Evolutionary conservation across 352 stramenopile species (phyloP), one percentile per base, ranked within the genome.

Genomic region (Phytophthora fragariaefolia): DNA sequence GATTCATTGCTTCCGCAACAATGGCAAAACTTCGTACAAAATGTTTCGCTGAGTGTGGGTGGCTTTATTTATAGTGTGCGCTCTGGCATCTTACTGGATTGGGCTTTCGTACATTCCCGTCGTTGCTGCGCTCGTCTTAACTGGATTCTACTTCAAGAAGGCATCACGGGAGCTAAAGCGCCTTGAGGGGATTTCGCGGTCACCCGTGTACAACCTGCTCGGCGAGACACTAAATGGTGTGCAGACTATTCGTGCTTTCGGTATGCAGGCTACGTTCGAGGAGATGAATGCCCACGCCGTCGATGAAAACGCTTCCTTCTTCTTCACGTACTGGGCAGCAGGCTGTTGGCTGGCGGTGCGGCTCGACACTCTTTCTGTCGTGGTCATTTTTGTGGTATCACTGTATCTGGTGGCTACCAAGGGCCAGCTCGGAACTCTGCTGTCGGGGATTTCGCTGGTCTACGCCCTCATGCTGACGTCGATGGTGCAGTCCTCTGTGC

Each of bases 181-280:
- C 9, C 82, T 99, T 18, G 97, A 99, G 64, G 89, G 89, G 8
- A 77, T 98, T 65, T 82, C 67, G 3, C 66, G 78, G 17, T 77
- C 89, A n/a, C 97, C 97, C 12, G 85, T 99, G n/a, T 99, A 97
- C 79, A 88, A 89, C 8, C 76, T 98, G 36, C 83, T 98, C n/a
- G 79, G 78, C 12, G 95, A 99, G 77, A 98, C 83, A 18, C 68
- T 99, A 8, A 87, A 87, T 58, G 97, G 97, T 5, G 78, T 99
- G 9, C 61, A 91, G 2, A 98, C 91, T 4, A 98, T 66, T 36
- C 63, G 63, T 9, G 63, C 56, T 20, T 71, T 71, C 48, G 57
- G 58, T n/a, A 60, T 71, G 99, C 28, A 88, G 89, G 51, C 71
- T 58, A 48, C 83, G 17, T 84, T 82, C 32, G 51, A 77, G 32